Conservation (phyloP, 805 yeast species). For the Pichia gijzeniarum region DNA sequence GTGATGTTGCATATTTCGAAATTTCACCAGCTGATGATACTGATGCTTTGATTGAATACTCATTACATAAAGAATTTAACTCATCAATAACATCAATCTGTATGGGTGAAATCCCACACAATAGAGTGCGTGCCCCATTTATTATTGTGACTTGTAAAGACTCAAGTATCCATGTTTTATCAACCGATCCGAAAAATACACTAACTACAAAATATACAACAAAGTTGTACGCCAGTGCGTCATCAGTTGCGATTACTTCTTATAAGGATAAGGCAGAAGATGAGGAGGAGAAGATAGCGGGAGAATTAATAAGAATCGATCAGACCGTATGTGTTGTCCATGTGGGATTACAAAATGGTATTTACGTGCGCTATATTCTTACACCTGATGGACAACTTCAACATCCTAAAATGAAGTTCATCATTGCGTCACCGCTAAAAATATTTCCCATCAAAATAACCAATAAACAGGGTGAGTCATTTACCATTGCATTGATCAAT, state of each 20-base stretch:
- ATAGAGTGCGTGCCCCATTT: slow-evolving; percentile 44
- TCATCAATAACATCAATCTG: slow-evolving; percentile 44
- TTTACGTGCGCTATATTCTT: slow-evolving; percentile 58
- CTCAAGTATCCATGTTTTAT: slow-evolving; percentile 59
- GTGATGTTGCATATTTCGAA: slow-evolving; percentile 80
- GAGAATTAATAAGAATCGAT: slow-evolving; percentile 3
- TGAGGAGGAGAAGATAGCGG: slow-evolving; percentile 8
- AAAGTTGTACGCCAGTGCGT: slow-evolving; percentile 50
- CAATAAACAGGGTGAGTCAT: neutral
- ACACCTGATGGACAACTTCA: slow-evolving; percentile 58
- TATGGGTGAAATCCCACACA: slow-evolving; percentile 44
- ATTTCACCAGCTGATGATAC: slow-evolving; percentile 39
- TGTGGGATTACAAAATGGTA: slow-evolving; percentile 80
- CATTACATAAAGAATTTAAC: slow-evolving; percentile 49
- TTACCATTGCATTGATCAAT: slow-evolving; percentile 1
- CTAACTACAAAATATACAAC: slow-evolving; percentile 60
- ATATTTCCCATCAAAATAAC: slow-evolving; percentile 1
- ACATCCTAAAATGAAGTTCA: slow-evolving; percentile 30
- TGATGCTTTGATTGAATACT: slow-evolving; percentile 66
- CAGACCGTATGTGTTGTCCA: slow-evolving; percentile 40
- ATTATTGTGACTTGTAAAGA: slow-evolving; percentile 71
- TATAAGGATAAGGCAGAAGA: slow-evolving; percentile 17
- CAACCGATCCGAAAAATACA: slow-evolving; percentile 52
- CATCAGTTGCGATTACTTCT: slow-evolving; percentile 17
- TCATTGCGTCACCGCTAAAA: slow-evolving; percentile 3